These are phyloP conservation scores for Pythium oligandrum DNA, from an alignment of 352 stramenopile genomes.

Conservation along the genomic window DNA sequence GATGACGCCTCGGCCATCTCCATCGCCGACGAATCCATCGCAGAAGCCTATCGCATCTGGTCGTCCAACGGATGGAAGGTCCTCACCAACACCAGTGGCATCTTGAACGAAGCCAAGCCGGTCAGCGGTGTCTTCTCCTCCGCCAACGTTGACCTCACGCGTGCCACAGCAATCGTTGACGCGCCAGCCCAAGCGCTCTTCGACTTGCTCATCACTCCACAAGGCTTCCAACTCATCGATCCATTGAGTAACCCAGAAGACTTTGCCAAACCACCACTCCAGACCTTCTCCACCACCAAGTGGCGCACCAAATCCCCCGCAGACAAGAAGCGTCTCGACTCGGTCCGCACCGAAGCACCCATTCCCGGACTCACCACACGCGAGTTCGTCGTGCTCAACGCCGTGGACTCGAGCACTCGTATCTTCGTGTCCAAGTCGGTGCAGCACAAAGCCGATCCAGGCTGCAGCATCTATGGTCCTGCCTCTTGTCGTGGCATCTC, in stretches of 20 bases:
- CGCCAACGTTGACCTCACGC: slow-evolving; percentile 21
- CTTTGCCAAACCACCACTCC: slow-evolving; percentile 25
- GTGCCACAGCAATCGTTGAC: slow-evolving; percentile 18
- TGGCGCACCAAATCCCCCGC: slow-evolving; percentile 19
- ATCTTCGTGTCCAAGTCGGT: slow-evolving; percentile 22
- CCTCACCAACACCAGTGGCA: slow-evolving; percentile 22
- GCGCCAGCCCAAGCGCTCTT: slow-evolving; percentile 26
- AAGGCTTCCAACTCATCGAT: slow-evolving; percentile 30
- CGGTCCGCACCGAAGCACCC: slow-evolving; percentile 14
- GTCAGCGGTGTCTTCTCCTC: slow-evolving; percentile 23
- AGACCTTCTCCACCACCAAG: slow-evolving; percentile 14
- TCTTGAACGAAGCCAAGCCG: slow-evolving; percentile 27
- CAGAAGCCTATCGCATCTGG: slow-evolving; percentile 27
- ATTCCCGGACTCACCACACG: slow-evolving; percentile 16
- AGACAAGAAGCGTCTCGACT: slow-evolving; percentile 23
- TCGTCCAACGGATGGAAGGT: slow-evolving; percentile 19
- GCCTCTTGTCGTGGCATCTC: slow-evolving; percentile 11
- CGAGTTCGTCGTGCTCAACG: slow-evolving; percentile 24
- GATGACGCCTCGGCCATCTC: slow-evolving; percentile 13
- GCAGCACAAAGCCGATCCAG: slow-evolving; percentile 8
- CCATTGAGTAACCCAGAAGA: slow-evolving; percentile 24
- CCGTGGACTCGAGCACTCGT: slow-evolving; percentile 14
- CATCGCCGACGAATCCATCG: slow-evolving; percentile 21
- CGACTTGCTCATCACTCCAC: slow-evolving; percentile 26
- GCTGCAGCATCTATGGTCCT: slow-evolving; percentile 15